Conservation (phyloP, 2,329 filamentous ascomycete species). For the Ceratocystis huliohia region DNA sequence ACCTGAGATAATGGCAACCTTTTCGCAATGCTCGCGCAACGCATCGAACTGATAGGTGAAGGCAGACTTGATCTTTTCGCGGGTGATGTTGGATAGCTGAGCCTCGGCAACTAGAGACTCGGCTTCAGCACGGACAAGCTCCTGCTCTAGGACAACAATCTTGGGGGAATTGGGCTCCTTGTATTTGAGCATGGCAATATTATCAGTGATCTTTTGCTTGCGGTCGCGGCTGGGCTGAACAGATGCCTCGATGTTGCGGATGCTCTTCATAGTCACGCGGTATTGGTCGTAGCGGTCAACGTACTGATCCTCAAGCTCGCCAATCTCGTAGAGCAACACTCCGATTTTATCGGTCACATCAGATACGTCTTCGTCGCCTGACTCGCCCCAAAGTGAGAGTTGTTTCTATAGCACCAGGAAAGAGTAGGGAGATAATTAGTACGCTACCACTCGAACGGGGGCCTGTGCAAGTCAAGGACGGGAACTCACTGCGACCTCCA, state of each 20-base stretch:
- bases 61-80: slow-evolving; percentile 96
- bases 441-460: neutral
- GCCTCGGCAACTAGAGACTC: slow-evolving; percentile 98
- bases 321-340: slow-evolving; percentile 94
- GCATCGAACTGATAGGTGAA: slow-evolving; percentile 98
- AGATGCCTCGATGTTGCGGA: slow-evolving; percentile 96
- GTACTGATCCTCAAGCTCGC: slow-evolving; percentile 94
- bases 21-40: slow-evolving; percentile 92
- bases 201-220: slow-evolving; percentile 99
- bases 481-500: slow-evolving; percentile 84
- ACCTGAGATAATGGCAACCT: slow-evolving; percentile 92
- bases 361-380: slow-evolving; percentile 91
- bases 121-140: slow-evolving; percentile 93
- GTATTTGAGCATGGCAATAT: slow-evolving; percentile 98
- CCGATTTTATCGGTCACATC: slow-evolving; percentile 98
- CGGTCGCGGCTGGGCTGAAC: slow-evolving; percentile 96
- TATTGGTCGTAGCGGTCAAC: slow-evolving; percentile 99
- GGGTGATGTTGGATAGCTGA: slow-evolving; percentile 97
- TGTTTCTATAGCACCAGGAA: slow-evolving; percentile 58
- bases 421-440: neutral
- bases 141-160: slow-evolving; percentile 95
- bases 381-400: slow-evolving; percentile 95
- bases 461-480: neutral
- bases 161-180: slow-evolving; percentile 97
- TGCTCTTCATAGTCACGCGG: slow-evolving; percentile 97